Percentiles rank a stretch among this genome's conserved stretches.
phyloP scores from a whole-genome alignment of 2,329 filamentous ascomycete species.

The Clarireedia paspali region DNA sequence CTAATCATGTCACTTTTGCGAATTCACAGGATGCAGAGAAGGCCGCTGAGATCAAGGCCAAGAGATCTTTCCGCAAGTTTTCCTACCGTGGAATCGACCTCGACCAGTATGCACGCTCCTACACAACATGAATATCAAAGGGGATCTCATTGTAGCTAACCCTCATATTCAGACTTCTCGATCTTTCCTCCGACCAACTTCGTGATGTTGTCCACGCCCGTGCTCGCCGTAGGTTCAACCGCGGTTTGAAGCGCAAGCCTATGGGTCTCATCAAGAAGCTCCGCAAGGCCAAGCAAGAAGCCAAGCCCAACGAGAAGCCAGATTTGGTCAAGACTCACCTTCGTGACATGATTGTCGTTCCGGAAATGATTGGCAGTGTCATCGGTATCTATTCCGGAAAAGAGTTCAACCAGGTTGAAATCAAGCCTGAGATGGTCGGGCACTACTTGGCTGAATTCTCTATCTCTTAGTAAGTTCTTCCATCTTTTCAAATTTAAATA shows the following conservation, averaged over 20 bases:
- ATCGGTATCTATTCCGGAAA: constrained; percentile 99
- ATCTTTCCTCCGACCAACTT: constrained; percentile 97
- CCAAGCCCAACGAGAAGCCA: constrained; percentile 99
- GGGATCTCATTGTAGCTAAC: constrained; percentile 28
- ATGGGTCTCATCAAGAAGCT: constrained; percentile 99
- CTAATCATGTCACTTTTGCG: constrained; percentile 29
- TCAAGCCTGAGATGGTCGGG: constrained; percentile 99
- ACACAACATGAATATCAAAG: constrained; percentile 26
- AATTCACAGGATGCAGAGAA: constrained; percentile 78
- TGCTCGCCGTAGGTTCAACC: constrained; percentile 98
- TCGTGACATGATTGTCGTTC: constrained; percentile 99
- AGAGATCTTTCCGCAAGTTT: constrained; percentile 99
- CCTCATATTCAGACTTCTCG: constrained; percentile 69
- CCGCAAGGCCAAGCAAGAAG: constrained; percentile 98
- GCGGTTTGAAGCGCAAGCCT: constrained; percentile 98
- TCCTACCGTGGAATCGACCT: constrained; percentile 99
- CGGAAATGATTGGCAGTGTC: constrained; percentile 99
- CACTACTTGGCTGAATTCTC: constrained; percentile 99
- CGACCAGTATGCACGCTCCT: constrained; percentile 71
- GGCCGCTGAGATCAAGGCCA: constrained; percentile 99
- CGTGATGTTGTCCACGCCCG: constrained; percentile 99
- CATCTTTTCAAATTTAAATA: not conserved
- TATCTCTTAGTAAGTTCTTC: constrained; percentile 86
- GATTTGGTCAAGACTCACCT: constrained; percentile 99
- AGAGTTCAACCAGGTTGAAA: constrained; percentile 99